phyloP scores from a whole-genome alignment of 2,329 filamentous ascomycete species.

The Colletotrichum sp. region DNA sequence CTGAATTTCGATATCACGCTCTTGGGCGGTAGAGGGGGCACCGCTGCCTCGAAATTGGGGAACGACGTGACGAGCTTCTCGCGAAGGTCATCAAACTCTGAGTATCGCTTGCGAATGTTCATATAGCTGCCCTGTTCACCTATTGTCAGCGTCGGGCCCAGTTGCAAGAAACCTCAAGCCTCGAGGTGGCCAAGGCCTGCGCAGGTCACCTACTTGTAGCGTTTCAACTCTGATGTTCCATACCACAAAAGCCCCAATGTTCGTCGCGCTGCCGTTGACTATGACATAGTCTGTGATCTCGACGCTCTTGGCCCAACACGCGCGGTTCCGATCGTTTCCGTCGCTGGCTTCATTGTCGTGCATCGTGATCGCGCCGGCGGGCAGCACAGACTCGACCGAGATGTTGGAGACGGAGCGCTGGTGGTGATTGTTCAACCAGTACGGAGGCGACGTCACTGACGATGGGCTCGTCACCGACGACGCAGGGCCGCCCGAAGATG shows the following conservation, averaged over 20 bases:
- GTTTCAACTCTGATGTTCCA: slow-evolving; percentile 93
- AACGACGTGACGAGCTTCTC: slow-evolving; percentile 78
- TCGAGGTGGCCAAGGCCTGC: neutral
- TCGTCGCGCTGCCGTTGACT: slow-evolving; percentile 61
- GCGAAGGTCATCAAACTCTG: slow-evolving; percentile 88
- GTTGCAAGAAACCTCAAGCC: neutral
- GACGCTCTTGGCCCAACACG: slow-evolving; percentile 70
- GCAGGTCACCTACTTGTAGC: slow-evolving; percentile 66
- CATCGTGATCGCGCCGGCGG: slow-evolving; percentile 61
- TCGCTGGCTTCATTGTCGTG: slow-evolving; percentile 65
- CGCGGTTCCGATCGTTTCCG: slow-evolving; percentile 55
- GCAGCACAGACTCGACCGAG: slow-evolving; percentile 55
- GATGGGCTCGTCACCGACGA: slow-evolving; percentile 18
- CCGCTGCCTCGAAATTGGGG: slow-evolving; percentile 80
- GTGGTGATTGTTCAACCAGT: slow-evolving; percentile 43
- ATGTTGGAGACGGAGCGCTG: slow-evolving; percentile 41
- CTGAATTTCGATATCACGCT: slow-evolving; percentile 87
- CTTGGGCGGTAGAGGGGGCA: slow-evolving; percentile 91
- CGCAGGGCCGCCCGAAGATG: neutral
- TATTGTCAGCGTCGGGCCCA: slow-evolving; percentile 13
- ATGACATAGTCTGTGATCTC: slow-evolving; percentile 61
- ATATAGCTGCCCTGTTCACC: slow-evolving; percentile 61
- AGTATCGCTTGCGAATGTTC: slow-evolving; percentile 78
- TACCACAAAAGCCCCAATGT: slow-evolving; percentile 88
- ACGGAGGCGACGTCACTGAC: slow-evolving; percentile 45